Evolutionary conservation across 2,329 filamentous ascomycete genomes (phyloP), one percentile per base, ranked within the genome.

Genomic region (Trichophyton simii): DNA sequence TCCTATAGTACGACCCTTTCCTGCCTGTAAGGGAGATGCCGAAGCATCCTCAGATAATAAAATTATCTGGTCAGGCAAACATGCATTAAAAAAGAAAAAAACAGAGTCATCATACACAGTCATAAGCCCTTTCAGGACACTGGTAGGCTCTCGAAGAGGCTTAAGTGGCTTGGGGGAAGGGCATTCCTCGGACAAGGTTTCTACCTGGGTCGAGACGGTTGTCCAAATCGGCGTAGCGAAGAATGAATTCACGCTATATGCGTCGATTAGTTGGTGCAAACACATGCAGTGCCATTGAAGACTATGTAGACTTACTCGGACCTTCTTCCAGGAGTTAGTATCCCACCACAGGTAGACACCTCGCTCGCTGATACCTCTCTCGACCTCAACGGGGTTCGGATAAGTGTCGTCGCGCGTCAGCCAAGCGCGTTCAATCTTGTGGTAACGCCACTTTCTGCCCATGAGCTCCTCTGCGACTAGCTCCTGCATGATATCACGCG

Each of bases 401-500:
- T 76, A 78, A 28, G 72, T 72, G 55, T 78, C 76, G 61, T 80
- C 78, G 59, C 78, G 72, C 31, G 78, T 80, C 60, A 80, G 70
- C 78, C 78, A 80, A 67, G 77, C 77, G 57, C 77, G 73, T 65
- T 79, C 76, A n/a, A 77, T 71, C 70, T 79, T 80, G 68, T 80
- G 78, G 66, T 79, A 80, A 57, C 78, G 72, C 78, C 78, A 80
- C 66, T 80, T 80, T 63, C 78, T 74, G 20, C 75, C 73, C 73
- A 79, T 80, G 68, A 87, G 72, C 68, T 87, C 84, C 62, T 80
- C 78, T 6, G 84, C 84, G 4, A 84, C 84, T 54, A 85, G 75
- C 68, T 87, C 85, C 68, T 87, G 85, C 70, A 84, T 77, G 61
- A 86, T 79, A 67, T 87, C 84, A 62, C 82, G 77, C 13, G 84